Conservation (phyloP, 169 alveolate genomes). For the Cryptosporidium sp. region DNA sequence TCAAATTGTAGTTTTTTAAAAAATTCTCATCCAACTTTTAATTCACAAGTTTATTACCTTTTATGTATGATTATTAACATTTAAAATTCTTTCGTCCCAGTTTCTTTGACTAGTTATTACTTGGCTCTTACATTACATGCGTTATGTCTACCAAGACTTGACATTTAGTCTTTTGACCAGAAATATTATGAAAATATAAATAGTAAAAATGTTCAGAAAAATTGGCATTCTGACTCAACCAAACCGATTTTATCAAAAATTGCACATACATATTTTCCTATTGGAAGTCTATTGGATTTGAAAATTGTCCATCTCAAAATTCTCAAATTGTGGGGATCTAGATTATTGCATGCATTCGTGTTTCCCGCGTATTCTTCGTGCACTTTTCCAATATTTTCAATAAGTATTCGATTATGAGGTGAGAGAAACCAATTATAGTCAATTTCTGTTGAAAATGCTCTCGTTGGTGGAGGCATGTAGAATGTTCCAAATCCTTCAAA, state of each 20-base stretch:
- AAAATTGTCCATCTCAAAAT: slow-evolving; percentile 53
- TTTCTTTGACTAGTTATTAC: slow-evolving; percentile 12
- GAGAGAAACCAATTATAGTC: slow-evolving; percentile 46
- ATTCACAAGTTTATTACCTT: background rate
- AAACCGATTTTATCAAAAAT: slow-evolving; percentile 24
- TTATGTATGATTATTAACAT: background rate
- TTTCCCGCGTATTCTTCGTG: background rate
- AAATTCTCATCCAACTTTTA: background rate
- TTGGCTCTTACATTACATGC: background rate
- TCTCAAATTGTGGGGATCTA: slow-evolving; percentile 21
- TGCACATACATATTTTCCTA: slow-evolving; percentile 52
- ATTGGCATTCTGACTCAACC: slow-evolving; percentile 30
- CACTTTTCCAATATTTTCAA: slow-evolving; percentile 27
- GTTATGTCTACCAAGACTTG: slow-evolving; percentile 73
- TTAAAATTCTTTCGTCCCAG: background rate
- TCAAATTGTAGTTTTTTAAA: background rate
- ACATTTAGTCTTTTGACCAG: slow-evolving; percentile 11
- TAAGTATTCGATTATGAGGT: slow-evolving; percentile 66
- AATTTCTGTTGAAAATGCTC: slow-evolving; percentile 20
- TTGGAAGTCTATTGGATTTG: slow-evolving; percentile 57
- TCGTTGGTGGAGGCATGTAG: slow-evolving; percentile 50
- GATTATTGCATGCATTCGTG: background rate
- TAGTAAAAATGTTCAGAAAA: background rate
- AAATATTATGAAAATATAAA: background rate
- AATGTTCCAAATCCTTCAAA: slow-evolving; percentile 25